phyloP scores from a whole-genome alignment of 441 rosid species.

The Populus hybrid region DNA sequence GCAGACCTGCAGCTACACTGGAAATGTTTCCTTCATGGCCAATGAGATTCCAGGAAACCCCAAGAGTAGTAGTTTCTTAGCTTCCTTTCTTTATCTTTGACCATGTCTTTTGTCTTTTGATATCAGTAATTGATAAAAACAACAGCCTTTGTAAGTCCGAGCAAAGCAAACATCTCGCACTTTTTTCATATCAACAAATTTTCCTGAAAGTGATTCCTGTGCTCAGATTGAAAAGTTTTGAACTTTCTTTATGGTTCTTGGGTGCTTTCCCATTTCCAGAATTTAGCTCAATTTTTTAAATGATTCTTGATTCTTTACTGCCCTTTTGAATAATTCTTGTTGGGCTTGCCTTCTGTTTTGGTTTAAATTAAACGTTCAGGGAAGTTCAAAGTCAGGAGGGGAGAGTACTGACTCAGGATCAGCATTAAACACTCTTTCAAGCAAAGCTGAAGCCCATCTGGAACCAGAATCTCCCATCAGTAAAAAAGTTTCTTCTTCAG shows the following conservation, averaged over 20 bases:
- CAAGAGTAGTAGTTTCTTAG: conserved; percentile 55
- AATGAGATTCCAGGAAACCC: conserved; percentile 92
- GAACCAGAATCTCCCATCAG: conserved; percentile 88
- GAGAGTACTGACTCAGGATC: conserved; percentile 94
- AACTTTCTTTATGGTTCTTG: background rate
- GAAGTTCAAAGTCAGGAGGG: conserved; percentile 81
- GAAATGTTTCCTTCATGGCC: conserved; percentile 99
- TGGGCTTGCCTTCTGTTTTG: background rate
- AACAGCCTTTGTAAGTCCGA: conserved; percentile 7
- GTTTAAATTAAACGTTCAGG: conserved; percentile 40
- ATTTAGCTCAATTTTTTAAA: conserved; percentile 2
- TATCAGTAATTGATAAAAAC: conserved; percentile 6
- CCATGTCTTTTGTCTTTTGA: conserved; percentile 38
- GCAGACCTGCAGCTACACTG: conserved; percentile 94
- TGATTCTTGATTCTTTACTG: conserved; percentile 8
- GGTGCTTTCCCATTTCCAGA: conserved; percentile 8
- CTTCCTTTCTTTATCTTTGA: conserved; percentile 50
- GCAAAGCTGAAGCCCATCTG: conserved; percentile 59
- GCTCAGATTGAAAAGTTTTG: conserved; percentile 3
- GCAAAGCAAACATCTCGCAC: background rate
- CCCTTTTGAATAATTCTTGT: conserved; percentile 19
- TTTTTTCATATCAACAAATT: background rate
- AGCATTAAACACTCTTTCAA: conserved; percentile 63
- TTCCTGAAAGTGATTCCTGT: background rate
- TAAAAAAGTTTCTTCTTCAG: conserved; percentile 47